phyloP scores from a whole-genome alignment of 805 yeast genomes.

The Candida arabinofermentans region DNA sequence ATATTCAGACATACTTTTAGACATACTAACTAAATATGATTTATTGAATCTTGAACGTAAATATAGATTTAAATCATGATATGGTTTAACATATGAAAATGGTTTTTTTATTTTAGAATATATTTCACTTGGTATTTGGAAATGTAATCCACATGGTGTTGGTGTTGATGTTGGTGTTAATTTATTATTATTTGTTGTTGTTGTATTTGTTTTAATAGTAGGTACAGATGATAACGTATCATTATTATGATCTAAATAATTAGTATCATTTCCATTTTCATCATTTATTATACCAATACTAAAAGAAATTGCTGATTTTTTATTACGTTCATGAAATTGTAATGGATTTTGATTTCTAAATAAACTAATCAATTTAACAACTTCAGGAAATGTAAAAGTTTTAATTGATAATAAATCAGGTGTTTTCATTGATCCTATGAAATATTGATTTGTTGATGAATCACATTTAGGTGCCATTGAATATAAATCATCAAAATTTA shows the following conservation, averaged over 20 bases:
- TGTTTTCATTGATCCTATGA: conserved; percentile 46
- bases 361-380: conserved; percentile 41
- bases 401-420: conserved; percentile 31
- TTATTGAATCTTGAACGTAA: conserved; percentile 66
- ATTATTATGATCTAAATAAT: conserved; percentile 2
- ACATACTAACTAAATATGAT: conserved; percentile 64
- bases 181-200: neutral
- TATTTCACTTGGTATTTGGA: conserved; percentile 70
- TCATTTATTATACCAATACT: conserved; percentile 43
- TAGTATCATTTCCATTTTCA: conserved; percentile 27
- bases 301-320: conserved; percentile 41
- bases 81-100: conserved; percentile 87
- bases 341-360: conserved; percentile 39
- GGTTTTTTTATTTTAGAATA: conserved; percentile 74
- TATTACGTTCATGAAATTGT: conserved; percentile 31
- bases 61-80: conserved; percentile 74
- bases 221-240: neutral
- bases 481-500: conserved; percentile 3
- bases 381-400: conserved; percentile 56
- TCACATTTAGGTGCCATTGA: conserved; percentile 44
- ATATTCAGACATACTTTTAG: conserved; percentile 83
- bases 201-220: neutral
- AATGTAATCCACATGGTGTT: conserved; percentile 38
- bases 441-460: conserved; percentile 60
- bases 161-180: neutral